Evolutionary conservation across 495 filamentous ascomycete genomes (phyloP), one percentile per base, ranked within the genome.

Genomic region (Xylaria flabelliformis): DNA sequence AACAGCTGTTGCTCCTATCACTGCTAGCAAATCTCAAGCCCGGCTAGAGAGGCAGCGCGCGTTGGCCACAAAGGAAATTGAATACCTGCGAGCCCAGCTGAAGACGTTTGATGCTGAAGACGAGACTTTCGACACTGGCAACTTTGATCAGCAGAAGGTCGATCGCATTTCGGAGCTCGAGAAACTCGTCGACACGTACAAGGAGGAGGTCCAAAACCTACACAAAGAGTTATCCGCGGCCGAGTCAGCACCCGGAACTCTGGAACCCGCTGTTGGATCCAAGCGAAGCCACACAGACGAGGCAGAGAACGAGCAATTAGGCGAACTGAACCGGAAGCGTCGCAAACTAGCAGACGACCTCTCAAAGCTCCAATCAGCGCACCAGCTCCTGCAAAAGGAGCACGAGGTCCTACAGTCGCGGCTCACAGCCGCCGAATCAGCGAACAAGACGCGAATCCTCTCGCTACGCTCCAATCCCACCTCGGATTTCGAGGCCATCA

Each of bases 81-180:
- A 98, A 73, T 96, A 95, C 78, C 86, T 99, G 9, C 92, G 97
- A 19, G 95, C 92, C 5, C 96, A 99, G 76, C 83, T 98, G 29
- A 97, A 97, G 79, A 91, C 92, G 0, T 97, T 95, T 69, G 95
- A 97, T 72, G 88, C 90, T 32, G 97, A 98, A 81, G 95, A 98
- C 78, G 86, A 87, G 53, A 95, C 94, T 2, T 91, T 97, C 82
- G 90, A 95, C 69, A 86, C 90, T 3, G 92, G 93, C 19, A 89
- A 85, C 55, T 91, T 92, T 63, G 93, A 98, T 74, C 88, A 91
- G 69, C 87, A 91, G 66, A 97, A 94, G 76, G 80, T 86, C 0
- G 84, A 90, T 67, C 92, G 94, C 21, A 92, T 98, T 69, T 86
- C 90, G 58, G 89, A 97, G 72, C 88, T 99, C 2, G 94, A 98